Evolutionary conservation across 345 rosid genomes (phyloP).

Genomic region (Lumnitzera racemosa): DNA sequence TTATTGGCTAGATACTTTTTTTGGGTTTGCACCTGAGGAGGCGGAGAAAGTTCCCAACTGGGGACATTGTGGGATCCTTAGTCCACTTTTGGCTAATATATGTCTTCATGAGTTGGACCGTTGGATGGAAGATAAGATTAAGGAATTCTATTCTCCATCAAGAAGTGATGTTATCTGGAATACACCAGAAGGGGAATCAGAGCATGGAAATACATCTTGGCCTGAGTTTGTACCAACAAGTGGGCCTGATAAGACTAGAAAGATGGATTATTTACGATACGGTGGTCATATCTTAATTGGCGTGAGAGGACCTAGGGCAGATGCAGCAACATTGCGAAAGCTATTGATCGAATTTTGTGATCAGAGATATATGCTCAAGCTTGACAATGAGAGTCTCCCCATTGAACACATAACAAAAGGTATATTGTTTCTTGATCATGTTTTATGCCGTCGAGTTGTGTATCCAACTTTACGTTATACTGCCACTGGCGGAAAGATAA

Average conservation of each 20-base stretch:
- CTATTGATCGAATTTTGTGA: conserved; percentile 89
- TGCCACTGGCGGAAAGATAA: conserved; percentile 93
- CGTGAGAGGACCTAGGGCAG: conserved; percentile 88
- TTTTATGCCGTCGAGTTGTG: conserved; percentile 87
- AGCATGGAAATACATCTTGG: conserved; percentile 96
- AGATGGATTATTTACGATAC: conserved; percentile 76
- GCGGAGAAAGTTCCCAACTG: conserved; percentile 81
- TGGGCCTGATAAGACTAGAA: conserved; percentile 93
- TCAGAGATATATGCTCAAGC: conserved; percentile 81
- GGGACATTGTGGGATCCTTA: conserved; percentile 95
- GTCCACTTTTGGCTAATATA: conserved; percentile 80
- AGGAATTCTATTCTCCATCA: conserved; percentile 84
- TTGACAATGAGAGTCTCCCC: conserved; percentile 86
- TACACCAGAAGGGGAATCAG: conserved; percentile 84
- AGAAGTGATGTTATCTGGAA: conserved; percentile 94
- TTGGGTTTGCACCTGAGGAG: conserved; percentile 96
- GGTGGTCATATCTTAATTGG: conserved; percentile 96
- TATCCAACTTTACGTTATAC: conserved; percentile 94
- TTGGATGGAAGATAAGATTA: conserved; percentile 81
- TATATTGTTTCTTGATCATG: conserved; percentile 98
- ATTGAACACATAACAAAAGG: conserved; percentile 93
- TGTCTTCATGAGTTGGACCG: conserved; percentile 89
- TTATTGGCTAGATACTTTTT: conserved; percentile 92
- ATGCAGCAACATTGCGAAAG: conserved; percentile 89
- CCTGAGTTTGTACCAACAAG: conserved; percentile 99